A percentile compares a stretch with the other conserved stretches of the same genome.
These are phyloP conservation scores for Aspergillus floridensis DNA, from an alignment of 2,329 filamentous ascomycete genomes.

Conservation along the genomic window DNA sequence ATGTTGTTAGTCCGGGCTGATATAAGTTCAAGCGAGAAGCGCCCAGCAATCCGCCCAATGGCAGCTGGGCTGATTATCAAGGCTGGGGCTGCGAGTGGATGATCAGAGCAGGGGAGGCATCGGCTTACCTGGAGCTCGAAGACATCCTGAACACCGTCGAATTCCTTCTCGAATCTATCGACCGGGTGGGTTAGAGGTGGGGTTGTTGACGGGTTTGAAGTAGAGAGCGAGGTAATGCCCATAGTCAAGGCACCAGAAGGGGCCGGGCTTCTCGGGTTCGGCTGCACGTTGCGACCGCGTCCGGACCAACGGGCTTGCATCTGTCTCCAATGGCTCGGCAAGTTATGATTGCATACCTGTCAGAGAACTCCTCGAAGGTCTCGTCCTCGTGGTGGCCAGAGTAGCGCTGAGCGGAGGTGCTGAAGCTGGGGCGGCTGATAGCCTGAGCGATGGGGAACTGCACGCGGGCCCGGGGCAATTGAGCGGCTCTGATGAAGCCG, in stretches of 20 bases:
- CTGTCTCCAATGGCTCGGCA: constrained; percentile 25
- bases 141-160: constrained; percentile 94
- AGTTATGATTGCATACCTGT: constrained; percentile 65
- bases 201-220: constrained; percentile 9
- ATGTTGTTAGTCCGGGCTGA: constrained; percentile 11
- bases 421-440: constrained; percentile 60
- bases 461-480: constrained; percentile 58
- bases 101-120: neutral
- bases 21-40: neutral
- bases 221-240: neutral
- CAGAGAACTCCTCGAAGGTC: constrained; percentile 98
- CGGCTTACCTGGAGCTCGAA: constrained; percentile 94
- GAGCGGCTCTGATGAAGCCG: constrained; percentile 63
- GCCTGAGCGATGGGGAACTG: constrained; percentile 54
- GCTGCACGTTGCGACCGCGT: constrained; percentile 13
- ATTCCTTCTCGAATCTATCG: constrained; percentile 97
- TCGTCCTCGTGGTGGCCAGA: constrained; percentile 76
- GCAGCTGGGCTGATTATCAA: constrained; percentile 14
- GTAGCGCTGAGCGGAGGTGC: constrained; percentile 55
- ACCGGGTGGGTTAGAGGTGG: constrained; percentile 39
- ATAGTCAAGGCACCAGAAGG: constrained; percentile 7
- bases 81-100: constrained; percentile 12
- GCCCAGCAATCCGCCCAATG: constrained; percentile 8
- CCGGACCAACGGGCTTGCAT: constrained; percentile 11
- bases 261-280: constrained; percentile 3